Conservation (phyloP, 768 basidiomycete species). For the Macrocybe gigantea region DNA sequence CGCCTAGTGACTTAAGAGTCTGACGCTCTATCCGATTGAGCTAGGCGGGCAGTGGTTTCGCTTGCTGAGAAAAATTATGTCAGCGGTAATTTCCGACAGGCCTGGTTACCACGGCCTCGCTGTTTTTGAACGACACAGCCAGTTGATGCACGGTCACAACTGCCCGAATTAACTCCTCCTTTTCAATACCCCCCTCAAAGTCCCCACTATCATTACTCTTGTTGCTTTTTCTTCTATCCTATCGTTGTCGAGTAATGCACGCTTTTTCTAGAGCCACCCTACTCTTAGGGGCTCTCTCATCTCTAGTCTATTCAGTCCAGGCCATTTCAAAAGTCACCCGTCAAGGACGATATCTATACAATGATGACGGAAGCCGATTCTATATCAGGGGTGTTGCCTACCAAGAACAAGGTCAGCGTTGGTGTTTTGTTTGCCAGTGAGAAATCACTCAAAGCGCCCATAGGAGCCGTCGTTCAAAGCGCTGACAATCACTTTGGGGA, state of each 20-base stretch:
- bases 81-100: neutral
- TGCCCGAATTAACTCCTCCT: too few species aligned
- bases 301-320: constrained; percentile 43
- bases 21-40: constrained; percentile 66
- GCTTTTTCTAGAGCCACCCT: constrained; percentile 21
- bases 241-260: constrained; percentile 15
- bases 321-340: constrained; percentile 69
- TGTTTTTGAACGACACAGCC: neutral
- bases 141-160: too few species aligned
- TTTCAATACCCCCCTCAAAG: neutral
- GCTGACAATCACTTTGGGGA: constrained; percentile 59
- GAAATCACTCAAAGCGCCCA: constrained; percentile 4
- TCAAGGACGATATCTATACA: constrained; percentile 77
- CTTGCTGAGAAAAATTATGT: neutral
- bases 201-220: constrained; percentile 3
- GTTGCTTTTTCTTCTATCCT: constrained; percentile 3
- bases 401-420: constrained; percentile 63
- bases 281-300: constrained; percentile 31
- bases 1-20: constrained; percentile 34
- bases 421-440: neutral
- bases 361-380: constrained; percentile 68
- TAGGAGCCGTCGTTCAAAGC: constrained; percentile 37
- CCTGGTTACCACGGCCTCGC: neutral
- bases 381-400: constrained; percentile 88
- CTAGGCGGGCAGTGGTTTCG: constrained; percentile 39